A percentile compares a stretch with the other conserved stretches of the same genome.
Conservation (phyloP, 257 asterid genomes). For the Nicotiana otophora region DNA sequence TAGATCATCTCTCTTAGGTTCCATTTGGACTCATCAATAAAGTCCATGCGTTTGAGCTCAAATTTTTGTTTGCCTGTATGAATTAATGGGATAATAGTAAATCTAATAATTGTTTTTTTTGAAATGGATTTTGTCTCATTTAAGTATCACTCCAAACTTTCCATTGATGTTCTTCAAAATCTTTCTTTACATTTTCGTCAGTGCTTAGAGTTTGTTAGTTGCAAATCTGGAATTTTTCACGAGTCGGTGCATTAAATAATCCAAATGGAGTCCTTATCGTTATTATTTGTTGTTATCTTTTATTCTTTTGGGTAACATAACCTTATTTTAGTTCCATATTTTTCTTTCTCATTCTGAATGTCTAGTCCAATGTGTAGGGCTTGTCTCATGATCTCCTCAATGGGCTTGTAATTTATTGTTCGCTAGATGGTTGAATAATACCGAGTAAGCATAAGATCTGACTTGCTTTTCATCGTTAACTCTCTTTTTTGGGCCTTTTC, state of each 20-base stretch:
- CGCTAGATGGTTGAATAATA: not conserved
- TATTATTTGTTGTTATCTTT: not conserved
- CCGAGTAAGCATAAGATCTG: not conserved
- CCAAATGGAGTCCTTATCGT: not conserved
- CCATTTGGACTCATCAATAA: not conserved
- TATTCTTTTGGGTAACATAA: not conserved
- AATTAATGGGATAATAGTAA: not conserved
- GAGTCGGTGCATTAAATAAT: not conserved
- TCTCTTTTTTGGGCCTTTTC: slow-evolving; percentile 4
- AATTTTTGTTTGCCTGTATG: not conserved
- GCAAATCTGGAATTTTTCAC: not conserved
- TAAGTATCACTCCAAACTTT: not conserved
- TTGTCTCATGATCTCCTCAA: not conserved
- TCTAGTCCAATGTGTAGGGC: not conserved
- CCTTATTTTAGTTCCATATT: not conserved
- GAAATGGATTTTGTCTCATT: slow-evolving; percentile 1
- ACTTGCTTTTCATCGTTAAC: slow-evolving; percentile 6
- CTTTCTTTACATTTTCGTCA: not conserved
- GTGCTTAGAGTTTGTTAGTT: not conserved
- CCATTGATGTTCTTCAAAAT: not conserved
- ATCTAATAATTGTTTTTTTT: not conserved
- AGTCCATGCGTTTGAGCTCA: not conserved
- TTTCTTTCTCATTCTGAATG: not conserved
- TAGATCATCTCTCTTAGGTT: not conserved
- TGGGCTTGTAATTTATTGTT: not conserved